phyloP scores from a whole-genome alignment of 768 basidiomycete genomes.

The Phaffia australis region DNA sequence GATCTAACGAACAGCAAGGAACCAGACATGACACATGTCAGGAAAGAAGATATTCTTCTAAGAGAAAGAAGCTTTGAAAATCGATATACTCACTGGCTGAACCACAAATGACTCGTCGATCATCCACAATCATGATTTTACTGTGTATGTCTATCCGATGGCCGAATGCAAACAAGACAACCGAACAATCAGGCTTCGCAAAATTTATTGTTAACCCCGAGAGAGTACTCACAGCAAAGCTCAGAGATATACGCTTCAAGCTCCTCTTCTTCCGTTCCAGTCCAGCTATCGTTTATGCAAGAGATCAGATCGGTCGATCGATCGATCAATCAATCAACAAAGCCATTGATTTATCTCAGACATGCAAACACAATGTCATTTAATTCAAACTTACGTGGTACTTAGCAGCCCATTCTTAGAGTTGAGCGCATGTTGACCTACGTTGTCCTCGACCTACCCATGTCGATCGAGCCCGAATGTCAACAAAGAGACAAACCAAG shows the following conservation, averaged over 20 bases:
- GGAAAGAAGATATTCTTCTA: too few species aligned
- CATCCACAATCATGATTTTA: conserved; percentile 85
- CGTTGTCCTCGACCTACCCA: conserved; percentile 58
- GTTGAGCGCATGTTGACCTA: conserved; percentile 65
- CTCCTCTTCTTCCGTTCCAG: conserved; percentile 74
- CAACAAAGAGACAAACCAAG: not conserved
- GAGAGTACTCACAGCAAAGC: conserved; percentile 29
- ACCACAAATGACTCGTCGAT: conserved; percentile 80
- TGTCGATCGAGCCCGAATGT: conserved; percentile 44
- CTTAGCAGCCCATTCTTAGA: conserved; percentile 48
- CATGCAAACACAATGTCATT: too few species aligned
- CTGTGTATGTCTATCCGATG: conserved; percentile 32
- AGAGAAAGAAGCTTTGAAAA: not conserved
- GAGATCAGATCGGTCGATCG: too few species aligned
- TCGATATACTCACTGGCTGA: conserved; percentile 54
- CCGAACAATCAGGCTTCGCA: not conserved
- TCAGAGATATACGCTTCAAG: conserved; percentile 54
- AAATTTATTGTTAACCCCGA: conserved; percentile 40
- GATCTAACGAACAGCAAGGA: conserved; percentile 1
- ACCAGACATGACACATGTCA: not conserved
- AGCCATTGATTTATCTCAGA: too few species aligned
- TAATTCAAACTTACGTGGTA: too few species aligned
- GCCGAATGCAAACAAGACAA: conserved; percentile 8
- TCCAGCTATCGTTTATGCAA: conserved; percentile 62
- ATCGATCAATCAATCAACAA: too few species aligned